Percentiles rank a stretch among this genome's conserved stretches.
These are phyloP conservation scores for Chlamydomonas schloesseri DNA, from an alignment of 139 green algal genomes.

Conservation along the genomic window DNA sequence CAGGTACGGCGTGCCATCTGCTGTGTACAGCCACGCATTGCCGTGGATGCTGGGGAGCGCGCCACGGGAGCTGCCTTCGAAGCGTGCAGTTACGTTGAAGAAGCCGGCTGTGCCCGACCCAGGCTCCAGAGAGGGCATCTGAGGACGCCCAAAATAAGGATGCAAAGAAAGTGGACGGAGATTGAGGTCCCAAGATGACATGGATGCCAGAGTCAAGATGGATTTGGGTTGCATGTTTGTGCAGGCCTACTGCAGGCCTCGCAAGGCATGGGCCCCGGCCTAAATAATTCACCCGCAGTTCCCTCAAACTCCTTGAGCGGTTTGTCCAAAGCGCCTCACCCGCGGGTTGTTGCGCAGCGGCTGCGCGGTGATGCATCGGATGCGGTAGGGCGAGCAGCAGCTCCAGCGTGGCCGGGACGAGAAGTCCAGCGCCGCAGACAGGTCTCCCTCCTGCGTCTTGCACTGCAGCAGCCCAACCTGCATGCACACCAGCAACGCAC, in stretches of 20 bases:
- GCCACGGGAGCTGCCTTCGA: neutral
- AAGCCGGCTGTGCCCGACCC: neutral
- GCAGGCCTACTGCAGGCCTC: too few relatives aligned
- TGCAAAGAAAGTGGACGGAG: too few relatives aligned
- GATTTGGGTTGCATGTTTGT: too few relatives aligned
- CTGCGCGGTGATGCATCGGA: neutral
- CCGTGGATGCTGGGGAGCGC: neutral
- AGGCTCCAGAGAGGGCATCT: neutral
- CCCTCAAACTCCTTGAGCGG: too few relatives aligned
- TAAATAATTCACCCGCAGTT: too few relatives aligned
- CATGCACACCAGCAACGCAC: too few relatives aligned
- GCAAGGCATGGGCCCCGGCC: too few relatives aligned
- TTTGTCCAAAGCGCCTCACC: neutral
- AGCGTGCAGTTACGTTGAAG: neutral
- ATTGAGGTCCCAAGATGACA: too few relatives aligned
- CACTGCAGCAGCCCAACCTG: neutral
- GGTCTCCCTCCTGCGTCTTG: neutral
- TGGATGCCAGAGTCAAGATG: too few relatives aligned
- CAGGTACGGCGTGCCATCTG: conserved; percentile 45
- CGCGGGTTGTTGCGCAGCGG: conserved; percentile 3
- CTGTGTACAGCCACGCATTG: neutral
- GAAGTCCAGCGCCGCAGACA: neutral
- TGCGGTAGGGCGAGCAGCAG: neutral
- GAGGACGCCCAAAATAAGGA: too few relatives aligned
- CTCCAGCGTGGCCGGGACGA: neutral